Conservation (phyloP, 306 rosid species). For the Rubus idaeus region DNA sequence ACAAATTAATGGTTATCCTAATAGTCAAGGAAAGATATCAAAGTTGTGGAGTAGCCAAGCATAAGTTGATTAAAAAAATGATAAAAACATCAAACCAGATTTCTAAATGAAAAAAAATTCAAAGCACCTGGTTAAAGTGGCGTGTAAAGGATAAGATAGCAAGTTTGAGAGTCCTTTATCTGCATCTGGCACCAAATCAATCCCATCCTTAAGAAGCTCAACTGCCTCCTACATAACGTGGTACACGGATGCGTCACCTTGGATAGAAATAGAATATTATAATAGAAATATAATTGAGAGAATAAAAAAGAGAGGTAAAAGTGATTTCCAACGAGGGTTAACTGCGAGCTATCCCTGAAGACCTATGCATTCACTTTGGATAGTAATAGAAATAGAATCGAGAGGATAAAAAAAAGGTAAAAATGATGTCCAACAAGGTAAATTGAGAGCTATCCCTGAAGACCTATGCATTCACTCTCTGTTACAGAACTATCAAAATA, state of each 20-base stretch:
- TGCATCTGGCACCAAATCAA: slow-evolving; percentile 78
- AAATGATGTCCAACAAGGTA: background rate
- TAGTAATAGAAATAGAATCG: slow-evolving; percentile 4
- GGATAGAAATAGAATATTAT: background rate
- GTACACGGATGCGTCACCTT: slow-evolving; percentile 15
- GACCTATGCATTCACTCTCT: background rate
- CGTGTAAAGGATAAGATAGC: slow-evolving; percentile 76
- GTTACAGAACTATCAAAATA: background rate
- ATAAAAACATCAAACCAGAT: background rate
- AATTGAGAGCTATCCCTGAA: background rate
- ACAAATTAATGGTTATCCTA: background rate
- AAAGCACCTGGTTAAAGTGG: slow-evolving; percentile 64
- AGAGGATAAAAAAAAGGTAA: background rate
- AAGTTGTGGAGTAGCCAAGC: background rate
- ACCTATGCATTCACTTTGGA: background rate
- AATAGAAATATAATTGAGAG: slow-evolving; percentile 2
- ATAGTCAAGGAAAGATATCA: background rate
- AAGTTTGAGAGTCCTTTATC: slow-evolving; percentile 71
- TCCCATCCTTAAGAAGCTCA: slow-evolving; percentile 83
- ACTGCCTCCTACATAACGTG: slow-evolving; percentile 56
- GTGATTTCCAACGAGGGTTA: background rate
- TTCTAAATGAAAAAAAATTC: slow-evolving; percentile 11
- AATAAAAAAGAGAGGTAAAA: background rate
- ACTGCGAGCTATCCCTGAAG: background rate
- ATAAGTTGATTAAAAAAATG: background rate